Evolutionary conservation across 140 eudicot genomes (phyloP).

Genomic region (Stevia rebaudiana): DNA sequence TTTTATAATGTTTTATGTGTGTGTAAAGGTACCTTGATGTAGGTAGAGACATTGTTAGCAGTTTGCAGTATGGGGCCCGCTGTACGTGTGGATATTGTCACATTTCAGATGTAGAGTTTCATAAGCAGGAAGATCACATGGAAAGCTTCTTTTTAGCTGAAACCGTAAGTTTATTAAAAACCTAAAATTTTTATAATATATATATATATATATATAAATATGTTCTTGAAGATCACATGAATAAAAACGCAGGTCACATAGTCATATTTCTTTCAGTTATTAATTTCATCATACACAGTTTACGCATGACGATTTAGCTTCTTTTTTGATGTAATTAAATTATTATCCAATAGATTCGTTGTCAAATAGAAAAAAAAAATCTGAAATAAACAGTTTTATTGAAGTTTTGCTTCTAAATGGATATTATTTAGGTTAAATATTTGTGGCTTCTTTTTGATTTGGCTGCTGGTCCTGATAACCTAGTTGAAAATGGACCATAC

Average conservation of each 20-base stretch:
- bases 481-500: constrained; percentile 95
- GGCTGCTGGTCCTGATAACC: constrained; percentile 93
- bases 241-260: too few species aligned
- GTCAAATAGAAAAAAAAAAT: too few species aligned
- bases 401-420: too few species aligned
- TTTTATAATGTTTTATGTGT: background rate
- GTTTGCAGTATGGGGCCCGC: constrained; percentile 85
- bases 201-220: too few species aligned
- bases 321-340: too few species aligned
- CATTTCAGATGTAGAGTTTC: constrained; percentile 87
- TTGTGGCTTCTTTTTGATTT: constrained; percentile 95
- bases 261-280: too few species aligned
- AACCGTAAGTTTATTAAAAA: constrained; percentile 69
- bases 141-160: constrained; percentile 98
- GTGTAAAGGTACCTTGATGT: constrained; percentile 80
- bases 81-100: constrained; percentile 99
- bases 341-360: too few species aligned
- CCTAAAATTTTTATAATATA: too few species aligned
- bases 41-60: constrained; percentile 85
- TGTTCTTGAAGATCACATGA: background rate
- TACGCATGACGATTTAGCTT: too few species aligned
- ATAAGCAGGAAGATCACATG: constrained; percentile 96
- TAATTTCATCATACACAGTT: too few species aligned
- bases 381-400: too few species aligned
- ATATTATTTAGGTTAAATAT: constrained; percentile 91